A percentile compares a stretch with the other conserved stretches of the same genome.
Conservation (phyloP, 83 land plant species). For the Larix sibirica region DNA sequence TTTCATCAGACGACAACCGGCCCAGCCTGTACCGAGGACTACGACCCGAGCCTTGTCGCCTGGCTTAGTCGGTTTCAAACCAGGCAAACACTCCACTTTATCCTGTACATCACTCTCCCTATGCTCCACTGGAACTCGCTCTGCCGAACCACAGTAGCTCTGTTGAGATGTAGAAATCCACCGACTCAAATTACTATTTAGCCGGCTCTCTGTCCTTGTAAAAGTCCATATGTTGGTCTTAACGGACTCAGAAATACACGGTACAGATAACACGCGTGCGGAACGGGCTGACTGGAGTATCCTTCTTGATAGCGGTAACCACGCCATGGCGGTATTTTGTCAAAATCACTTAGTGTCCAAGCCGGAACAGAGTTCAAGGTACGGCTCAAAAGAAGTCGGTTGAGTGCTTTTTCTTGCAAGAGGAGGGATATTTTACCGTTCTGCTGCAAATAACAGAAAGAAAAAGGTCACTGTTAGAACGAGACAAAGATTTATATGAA, state of each 20-base stretch:
- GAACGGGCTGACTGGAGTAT: neutral
- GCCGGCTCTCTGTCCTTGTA: neutral
- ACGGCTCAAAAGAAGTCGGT: no score
- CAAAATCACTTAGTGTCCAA: neutral
- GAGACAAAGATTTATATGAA: no score
- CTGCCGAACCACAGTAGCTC: neutral
- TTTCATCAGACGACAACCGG: conserved; percentile 82
- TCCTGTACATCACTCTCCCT: neutral
- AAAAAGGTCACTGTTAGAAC: no score
- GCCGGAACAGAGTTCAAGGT: no score
- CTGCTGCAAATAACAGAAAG: no score
- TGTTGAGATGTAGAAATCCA: neutral
- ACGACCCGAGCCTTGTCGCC: conserved; percentile 79
- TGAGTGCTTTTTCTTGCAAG: no score
- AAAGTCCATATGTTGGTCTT: neutral
- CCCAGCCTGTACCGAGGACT: conserved; percentile 95
- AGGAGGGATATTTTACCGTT: no score
- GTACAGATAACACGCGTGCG: no score
- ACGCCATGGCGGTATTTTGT: neutral
- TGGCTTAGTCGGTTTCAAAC: conserved; percentile 48
- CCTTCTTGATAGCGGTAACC: neutral
- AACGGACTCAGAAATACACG: conserved; percentile 23
- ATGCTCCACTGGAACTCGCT: neutral
- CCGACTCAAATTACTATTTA: neutral
- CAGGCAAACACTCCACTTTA: conserved; percentile 17